Evolutionary conservation across 352 stramenopile species (phyloP), one percentile per base, ranked within the genome.

Genomic region (Globisporangium alternatum): DNA sequence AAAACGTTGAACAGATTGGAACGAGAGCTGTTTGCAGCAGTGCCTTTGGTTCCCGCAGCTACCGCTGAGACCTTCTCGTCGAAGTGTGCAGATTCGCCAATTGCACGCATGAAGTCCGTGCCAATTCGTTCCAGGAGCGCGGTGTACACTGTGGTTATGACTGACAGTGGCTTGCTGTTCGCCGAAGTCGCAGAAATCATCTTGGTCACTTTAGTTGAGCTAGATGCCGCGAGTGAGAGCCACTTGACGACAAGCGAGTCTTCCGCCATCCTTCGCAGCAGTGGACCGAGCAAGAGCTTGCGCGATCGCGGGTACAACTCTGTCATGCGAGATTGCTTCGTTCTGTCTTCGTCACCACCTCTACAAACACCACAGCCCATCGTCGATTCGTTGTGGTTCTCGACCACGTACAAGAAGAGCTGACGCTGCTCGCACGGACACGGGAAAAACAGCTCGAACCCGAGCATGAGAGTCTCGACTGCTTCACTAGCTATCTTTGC

Each of bases 381-480:
- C 10, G 21, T 19, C 0, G 9, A 8, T 2, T 74, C 56, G 8
- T 37, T 52, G 10, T 6, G 63, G 31, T 30, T n/a, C 0, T 59
- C 21, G 28, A 88, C 64, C 22, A 71, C 43, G 39, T 73, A 64
- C 51, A 89, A 70, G 30, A 93, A 78, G 6, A 98, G 73, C 35
- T 80, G 67, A 2, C 76, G 61, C 56, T 93, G 81, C 43, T 86
- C 72, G 57, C 76, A 93, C 53, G 77, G 72, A 21, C 81, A 95
- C 10, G 91, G 80, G 48, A 96, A 96, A 55, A 98, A 97, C 1
- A 98, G 41, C 30, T 98, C 90, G 21, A 97, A 80, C 0, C 85
- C 89, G 7, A 91, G 65, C 73, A 96, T 89, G 2, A 97, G 70
- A 0, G 78, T 78, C 2, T 69, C 64, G 5, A 84, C 77, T 0